A percentile compares a stretch with the other conserved stretches of the same genome.
Evolutionary conservation across 148 eudicot species (phyloP).

Genomic region (Nepenthes gracilis): DNA sequence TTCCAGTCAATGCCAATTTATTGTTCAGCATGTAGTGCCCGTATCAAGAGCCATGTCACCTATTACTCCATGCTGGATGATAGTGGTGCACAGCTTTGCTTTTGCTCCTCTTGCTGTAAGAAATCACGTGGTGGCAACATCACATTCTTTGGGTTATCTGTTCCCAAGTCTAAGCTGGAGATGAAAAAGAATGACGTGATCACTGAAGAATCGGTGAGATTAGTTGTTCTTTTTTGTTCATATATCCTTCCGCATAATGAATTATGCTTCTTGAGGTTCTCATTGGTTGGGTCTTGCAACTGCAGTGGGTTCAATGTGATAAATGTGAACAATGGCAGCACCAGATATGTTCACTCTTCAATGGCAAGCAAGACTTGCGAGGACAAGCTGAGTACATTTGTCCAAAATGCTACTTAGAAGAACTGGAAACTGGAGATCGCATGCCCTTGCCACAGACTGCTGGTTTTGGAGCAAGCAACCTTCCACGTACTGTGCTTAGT

Average conservation of each 20-base stretch:
- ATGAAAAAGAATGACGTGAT: conserved; percentile 40
- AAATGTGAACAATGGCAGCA: conserved; percentile 87
- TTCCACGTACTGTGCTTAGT: conserved; percentile 62
- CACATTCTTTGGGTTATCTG: conserved; percentile 25
- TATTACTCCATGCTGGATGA: conserved; percentile 42
- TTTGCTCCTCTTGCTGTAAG: conserved; percentile 55
- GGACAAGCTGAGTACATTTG: conserved; percentile 59
- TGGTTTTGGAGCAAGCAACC: conserved; percentile 56
- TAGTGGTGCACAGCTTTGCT: conserved; percentile 28
- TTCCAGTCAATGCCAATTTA: conserved; percentile 57
- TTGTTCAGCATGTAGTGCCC: conserved; percentile 54
- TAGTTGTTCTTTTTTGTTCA: background rate
- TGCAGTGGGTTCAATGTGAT: conserved; percentile 93
- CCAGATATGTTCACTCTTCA: conserved; percentile 81
- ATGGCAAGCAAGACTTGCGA: conserved; percentile 50
- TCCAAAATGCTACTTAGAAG: conserved; percentile 58
- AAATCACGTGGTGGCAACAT: conserved; percentile 32
- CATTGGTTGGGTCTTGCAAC: background rate
- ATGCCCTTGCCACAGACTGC: conserved; percentile 32
- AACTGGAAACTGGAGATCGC: conserved; percentile 32
- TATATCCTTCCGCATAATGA: background rate
- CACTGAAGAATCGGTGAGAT: conserved; percentile 59
- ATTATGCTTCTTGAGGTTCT: conserved; percentile 1
- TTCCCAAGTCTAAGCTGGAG: conserved; percentile 41
- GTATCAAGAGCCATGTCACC: conserved; percentile 34